Evolutionary conservation across 176 grass and related monocot genomes (phyloP), one percentile per base, ranked within the genome.

Genomic region (Thinopyrum elongatum): DNA sequence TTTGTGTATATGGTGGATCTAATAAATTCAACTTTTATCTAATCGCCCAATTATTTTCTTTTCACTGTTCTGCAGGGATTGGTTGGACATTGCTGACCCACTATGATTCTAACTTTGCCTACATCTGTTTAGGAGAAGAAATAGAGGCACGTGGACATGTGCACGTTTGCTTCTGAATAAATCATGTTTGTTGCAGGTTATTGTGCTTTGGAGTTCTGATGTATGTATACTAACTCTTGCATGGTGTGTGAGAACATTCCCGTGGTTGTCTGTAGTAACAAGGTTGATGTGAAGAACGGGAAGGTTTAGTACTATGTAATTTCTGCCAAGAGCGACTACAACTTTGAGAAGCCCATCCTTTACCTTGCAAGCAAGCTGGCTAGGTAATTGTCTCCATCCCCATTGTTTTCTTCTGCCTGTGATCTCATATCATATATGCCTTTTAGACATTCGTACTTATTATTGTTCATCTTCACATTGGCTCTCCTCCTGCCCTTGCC

Each of bases 291-390:
- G 15, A 93, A 93, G 80, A 93, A 36, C 7, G 35, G 35, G 35
- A 36, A 36, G 35, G 39, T 42, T 42, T 42, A 42, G 10, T 95
- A 95, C 73, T 95, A 93, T 10, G 94, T 91, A 78, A 95, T 95
- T 57, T 93, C 94, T 59, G 91, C 94, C 16, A 95, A 93, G 89
- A 95, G 94, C 61, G 91, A 91, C n/a, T 96, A 96, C 91, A 96
- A 96, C 55, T 95, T 95, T 39, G 94, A 95, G 61, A 95, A 95
- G 62, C 94, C 94, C 67, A 93, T 93, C 84, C 91, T 95, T 34
- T n/a, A n/a, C n/a, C 89, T 96, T 82, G 89, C 94, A 19, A 96
- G 78, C 71, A 93, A 96, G 23, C 68, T 91, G 33, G 86, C 94
- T 1, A 89, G 91, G 94, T 93, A 86, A 89, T 30, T 36, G 39